Evolutionary conservation across 1,284 basidiomycete species (phyloP).

Genomic region (Erythrobasidium hasegawianum): DNA sequence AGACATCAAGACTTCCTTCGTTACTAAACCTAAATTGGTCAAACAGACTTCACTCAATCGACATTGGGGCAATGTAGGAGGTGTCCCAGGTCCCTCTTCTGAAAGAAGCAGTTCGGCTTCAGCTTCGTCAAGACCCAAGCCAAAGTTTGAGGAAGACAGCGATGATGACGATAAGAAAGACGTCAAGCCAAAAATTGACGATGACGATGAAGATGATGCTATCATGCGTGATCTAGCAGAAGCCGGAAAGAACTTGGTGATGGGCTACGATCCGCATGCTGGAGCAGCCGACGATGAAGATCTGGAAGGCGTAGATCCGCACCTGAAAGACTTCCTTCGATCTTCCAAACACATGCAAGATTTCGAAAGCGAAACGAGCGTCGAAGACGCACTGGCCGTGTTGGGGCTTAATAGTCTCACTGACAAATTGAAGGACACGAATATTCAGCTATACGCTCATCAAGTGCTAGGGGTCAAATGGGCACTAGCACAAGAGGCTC

Average conservation of each 20-base stretch:
- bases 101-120: not conserved
- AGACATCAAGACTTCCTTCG: too few species aligned
- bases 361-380: not conserved
- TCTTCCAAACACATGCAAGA: not conserved
- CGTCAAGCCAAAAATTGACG: not conserved
- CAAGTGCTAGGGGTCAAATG: slow-evolving; percentile 78
- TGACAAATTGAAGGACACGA: not conserved
- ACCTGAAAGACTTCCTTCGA: not conserved
- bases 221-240: too few species aligned
- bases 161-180: not conserved
- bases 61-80: not conserved
- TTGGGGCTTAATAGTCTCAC: not conserved
- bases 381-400: not conserved
- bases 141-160: not conserved
- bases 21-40: too few species aligned
- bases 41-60: too few species aligned
- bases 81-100: not conserved
- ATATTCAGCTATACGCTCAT: not conserved
- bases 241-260: too few species aligned
- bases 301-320: not conserved
- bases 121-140: not conserved
- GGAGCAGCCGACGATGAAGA: not conserved
- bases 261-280: not conserved
- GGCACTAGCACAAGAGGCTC: slow-evolving; percentile 92
- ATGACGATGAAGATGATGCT: not conserved